These are phyloP conservation scores for Sclerotinia borealis DNA, from an alignment of 2,329 filamentous ascomycete species.

Conservation along the genomic window DNA sequence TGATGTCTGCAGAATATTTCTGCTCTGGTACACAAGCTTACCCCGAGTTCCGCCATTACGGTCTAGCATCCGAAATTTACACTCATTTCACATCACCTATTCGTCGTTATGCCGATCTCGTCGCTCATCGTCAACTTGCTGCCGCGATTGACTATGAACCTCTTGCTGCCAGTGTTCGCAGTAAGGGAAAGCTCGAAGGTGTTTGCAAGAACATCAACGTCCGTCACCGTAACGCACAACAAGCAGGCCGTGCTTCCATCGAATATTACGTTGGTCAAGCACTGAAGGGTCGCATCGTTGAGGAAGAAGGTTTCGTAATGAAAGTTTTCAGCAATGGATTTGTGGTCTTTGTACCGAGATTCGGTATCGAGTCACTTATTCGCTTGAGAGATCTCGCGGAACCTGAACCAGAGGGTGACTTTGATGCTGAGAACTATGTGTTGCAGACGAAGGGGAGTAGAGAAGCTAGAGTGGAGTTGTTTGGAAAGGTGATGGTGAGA, in stretches of 20 bases:
- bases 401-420: constrained; percentile 71
- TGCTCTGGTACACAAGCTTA: constrained; percentile 89
- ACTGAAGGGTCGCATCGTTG: constrained; percentile 67
- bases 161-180: constrained; percentile 74
- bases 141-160: constrained; percentile 91
- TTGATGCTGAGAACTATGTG: constrained; percentile 80
- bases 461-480: constrained; percentile 66
- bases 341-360: constrained; percentile 90
- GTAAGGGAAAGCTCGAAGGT: constrained; percentile 77
- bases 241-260: constrained; percentile 87
- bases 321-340: constrained; percentile 96
- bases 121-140: constrained; percentile 89
- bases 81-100: constrained; percentile 98
- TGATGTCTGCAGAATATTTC: constrained; percentile 99
- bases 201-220: constrained; percentile 99
- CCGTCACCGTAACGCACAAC: constrained; percentile 92
- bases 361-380: constrained; percentile 91
- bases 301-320: constrained; percentile 95
- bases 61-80: constrained; percentile 93
- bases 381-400: constrained; percentile 76
- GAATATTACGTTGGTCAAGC: constrained; percentile 98
- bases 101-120: constrained; percentile 92
- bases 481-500: constrained; percentile 83
- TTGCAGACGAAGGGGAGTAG: constrained; percentile 55
- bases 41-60: constrained; percentile 94